Evolutionary conservation across 352 stramenopile genomes (phyloP).

Genomic region (Phytophthora boehmeriae): DNA sequence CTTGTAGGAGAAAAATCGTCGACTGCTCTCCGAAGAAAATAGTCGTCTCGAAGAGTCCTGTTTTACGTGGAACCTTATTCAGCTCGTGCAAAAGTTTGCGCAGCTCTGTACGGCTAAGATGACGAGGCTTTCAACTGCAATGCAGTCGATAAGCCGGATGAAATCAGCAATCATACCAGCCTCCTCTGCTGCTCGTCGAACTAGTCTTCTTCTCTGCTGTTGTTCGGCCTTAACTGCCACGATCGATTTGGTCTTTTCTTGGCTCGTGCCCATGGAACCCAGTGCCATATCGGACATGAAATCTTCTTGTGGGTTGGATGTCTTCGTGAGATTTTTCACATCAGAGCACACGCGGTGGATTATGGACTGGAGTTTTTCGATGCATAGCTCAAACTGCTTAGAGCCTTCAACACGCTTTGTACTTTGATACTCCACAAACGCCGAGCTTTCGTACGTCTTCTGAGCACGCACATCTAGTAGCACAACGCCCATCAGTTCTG

Average conservation of each 20-base stretch:
- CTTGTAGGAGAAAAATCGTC: conserved; percentile 84
- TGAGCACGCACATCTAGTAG: conserved; percentile 85
- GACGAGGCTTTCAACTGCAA: conserved; percentile 92
- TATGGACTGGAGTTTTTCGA: conserved; percentile 91
- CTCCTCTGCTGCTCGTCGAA: conserved; percentile 88
- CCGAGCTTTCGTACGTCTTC: conserved; percentile 88
- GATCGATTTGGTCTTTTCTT: conserved; percentile 93
- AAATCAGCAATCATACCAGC: conserved; percentile 92
- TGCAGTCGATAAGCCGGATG: conserved; percentile 93
- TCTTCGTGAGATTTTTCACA: conserved; percentile 89
- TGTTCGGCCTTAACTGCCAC: conserved; percentile 92
- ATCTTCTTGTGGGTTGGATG: conserved; percentile 62
- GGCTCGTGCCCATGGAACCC: conserved; percentile 30
- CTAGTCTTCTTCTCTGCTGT: conserved; percentile 77
- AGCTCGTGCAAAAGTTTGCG: conserved; percentile 90
- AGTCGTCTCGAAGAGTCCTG: conserved; percentile 94
- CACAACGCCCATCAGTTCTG: conserved; percentile 82
- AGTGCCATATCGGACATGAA: conserved; percentile 55
- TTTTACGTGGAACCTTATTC: conserved; percentile 86
- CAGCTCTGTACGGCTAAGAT: conserved; percentile 85
- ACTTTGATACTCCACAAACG: conserved; percentile 92
- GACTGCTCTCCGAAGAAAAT: conserved; percentile 87
- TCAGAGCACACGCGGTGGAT: conserved; percentile 90
- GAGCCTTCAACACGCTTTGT: conserved; percentile 84
- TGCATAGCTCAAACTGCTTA: conserved; percentile 91